Evolutionary conservation across 805 yeast species (phyloP).

Genomic region (Saccharomycopsis selenospora): DNA sequence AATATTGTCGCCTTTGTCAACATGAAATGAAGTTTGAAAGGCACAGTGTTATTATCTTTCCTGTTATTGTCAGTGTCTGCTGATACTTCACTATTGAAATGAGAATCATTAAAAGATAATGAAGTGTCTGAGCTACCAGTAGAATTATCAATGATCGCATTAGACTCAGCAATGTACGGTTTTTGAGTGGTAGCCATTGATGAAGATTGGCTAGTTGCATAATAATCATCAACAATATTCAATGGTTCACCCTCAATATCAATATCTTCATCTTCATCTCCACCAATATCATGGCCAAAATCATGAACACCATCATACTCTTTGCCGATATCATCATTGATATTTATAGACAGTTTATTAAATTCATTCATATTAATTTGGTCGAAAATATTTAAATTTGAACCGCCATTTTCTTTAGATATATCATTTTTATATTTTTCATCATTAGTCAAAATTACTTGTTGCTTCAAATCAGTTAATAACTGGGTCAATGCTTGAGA

Average conservation of each 20-base stretch:
- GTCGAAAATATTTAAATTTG: constrained; percentile 25
- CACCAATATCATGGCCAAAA: background rate
- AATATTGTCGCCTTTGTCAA: constrained; percentile 36
- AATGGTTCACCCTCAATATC: constrained; percentile 17
- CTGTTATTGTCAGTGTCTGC: background rate
- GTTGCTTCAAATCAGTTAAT: constrained; percentile 64
- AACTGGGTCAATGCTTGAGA: constrained; percentile 62
- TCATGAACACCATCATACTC: background rate
- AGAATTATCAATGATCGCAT: constrained; percentile 1
- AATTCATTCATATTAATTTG: constrained; percentile 33
- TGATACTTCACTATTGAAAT: constrained; percentile 17
- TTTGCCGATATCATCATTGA: background rate
- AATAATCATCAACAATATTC: constrained; percentile 26
- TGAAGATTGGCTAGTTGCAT: constrained; percentile 7
- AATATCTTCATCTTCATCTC: background rate
- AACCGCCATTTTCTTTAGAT: background rate
- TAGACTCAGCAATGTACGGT: constrained; percentile 20
- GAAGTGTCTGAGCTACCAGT: background rate
- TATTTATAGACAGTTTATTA: background rate
- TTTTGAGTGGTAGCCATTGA: background rate
- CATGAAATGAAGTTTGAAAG: constrained; percentile 29
- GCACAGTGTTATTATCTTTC: constrained; percentile 22
- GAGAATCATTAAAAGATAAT: constrained; percentile 20
- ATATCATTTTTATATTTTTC: constrained; percentile 49
- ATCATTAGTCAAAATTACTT: constrained; percentile 50